Base-by-base conservation (phyloP, 306 rosid species). In the Vicia sativa region DNA sequence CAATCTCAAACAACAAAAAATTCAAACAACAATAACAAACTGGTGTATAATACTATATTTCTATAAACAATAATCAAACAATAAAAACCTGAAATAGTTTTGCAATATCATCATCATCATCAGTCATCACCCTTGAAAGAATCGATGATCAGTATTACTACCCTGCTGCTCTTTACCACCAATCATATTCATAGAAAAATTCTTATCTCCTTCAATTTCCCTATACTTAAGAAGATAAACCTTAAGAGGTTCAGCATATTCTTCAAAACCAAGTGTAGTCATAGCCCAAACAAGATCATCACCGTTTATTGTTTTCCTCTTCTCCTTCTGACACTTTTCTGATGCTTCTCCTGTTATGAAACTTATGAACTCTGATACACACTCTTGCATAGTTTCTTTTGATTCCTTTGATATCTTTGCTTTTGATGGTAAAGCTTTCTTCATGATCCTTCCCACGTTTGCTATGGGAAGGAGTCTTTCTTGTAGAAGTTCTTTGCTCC, bases 271-370 rank as follows among this genome's bases (percentile, higher is more conserved):
- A 7, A 83, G 84, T 2, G 86, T 76, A 3, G 88, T 81, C 88
- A 86, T 79, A 60, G 88, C 91, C 91, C 86, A 86, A 37, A 86
- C 15, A 0, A 86, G 76, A 77, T 83, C 91, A 35, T 86, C 88
- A 13, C 88, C 91, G 85, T 81, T 83, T 76, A 86, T 77, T 0
- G 83, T 83, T 71, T 80, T 81, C 28, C 85, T 54, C 78, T 83
- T 81, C 78, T 86, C 86, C 9, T 85, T 79, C 68, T 83, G 86
- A 72, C 91, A 81, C 88, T 86, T 86, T 7, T 86, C 86, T 0
- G 83, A 78, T 0, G 91, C 91, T 31, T 81, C 88, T 2, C 86
- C 86, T 0, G 88, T 83, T 42, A 86, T 77, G 88, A 83, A 83
- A 67, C 84, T 81, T 6, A 86, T 81, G 78, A 86, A 86, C 86